phyloP scores from a whole-genome alignment of 208 protist genomes.

The Acanthamoeba royreba region DNA sequence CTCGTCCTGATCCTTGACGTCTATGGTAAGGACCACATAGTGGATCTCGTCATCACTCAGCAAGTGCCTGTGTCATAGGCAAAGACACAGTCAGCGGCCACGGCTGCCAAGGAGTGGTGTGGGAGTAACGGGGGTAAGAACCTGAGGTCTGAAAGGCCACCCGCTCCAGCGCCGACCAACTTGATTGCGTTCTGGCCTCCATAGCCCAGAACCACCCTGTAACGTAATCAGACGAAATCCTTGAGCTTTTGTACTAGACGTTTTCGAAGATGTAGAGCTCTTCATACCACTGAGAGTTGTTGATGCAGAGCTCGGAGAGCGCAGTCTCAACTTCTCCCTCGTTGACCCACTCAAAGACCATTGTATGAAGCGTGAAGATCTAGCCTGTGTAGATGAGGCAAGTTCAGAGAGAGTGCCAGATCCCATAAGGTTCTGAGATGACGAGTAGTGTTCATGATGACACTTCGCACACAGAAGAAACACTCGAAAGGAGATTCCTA shows the following conservation, averaged over 20 bases:
- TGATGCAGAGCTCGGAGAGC: background rate
- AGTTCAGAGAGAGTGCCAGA: too few species aligned
- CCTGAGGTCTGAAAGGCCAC: background rate
- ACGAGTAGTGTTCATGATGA: too few species aligned
- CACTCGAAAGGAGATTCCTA: too few species aligned
- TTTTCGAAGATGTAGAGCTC: background rate
- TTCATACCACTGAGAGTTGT: background rate
- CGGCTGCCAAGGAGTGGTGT: background rate
- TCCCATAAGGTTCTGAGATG: too few species aligned
- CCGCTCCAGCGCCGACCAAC: background rate
- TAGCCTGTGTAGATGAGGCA: too few species aligned
- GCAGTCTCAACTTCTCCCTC: background rate
- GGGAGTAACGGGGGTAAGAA: background rate
- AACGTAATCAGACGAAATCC: background rate
- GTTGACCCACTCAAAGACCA: constrained; percentile 15
- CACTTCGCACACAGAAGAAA: too few species aligned
- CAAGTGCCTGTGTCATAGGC: background rate
- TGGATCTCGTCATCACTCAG: background rate
- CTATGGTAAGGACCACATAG: background rate
- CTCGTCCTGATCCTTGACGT: background rate
- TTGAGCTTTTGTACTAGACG: background rate
- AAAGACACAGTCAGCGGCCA: background rate
- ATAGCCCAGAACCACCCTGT: background rate
- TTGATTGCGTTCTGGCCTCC: background rate
- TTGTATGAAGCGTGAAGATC: too few species aligned